phyloP scores from a whole-genome alignment of 192 early-diverging fungal genomes.

The Coemansia sp. region DNA sequence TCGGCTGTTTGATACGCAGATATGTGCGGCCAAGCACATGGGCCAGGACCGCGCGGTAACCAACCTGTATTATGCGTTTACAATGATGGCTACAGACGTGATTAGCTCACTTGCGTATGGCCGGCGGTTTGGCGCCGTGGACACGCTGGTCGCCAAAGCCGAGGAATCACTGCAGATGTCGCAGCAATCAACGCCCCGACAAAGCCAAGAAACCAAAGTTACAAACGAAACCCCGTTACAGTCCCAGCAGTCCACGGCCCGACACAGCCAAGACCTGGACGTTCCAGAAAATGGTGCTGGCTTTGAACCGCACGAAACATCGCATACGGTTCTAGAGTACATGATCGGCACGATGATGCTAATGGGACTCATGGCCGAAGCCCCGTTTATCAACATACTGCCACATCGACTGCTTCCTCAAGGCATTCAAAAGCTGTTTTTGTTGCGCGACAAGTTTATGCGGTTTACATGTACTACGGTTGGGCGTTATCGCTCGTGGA shows the following conservation, averaged over 20 bases:
- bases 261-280: not conserved
- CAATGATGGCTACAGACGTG: conserved; percentile 30
- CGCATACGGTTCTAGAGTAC: conserved; percentile 10
- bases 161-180: not conserved
- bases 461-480: conserved; percentile 5
- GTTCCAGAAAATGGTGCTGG: not conserved
- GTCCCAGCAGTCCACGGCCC: not conserved
- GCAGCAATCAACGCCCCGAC: not conserved
- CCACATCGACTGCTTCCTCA: conserved; percentile 4
- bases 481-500: not conserved
- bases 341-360: conserved; percentile 27
- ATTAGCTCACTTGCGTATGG: conserved; percentile 27
- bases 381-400: conserved; percentile 5
- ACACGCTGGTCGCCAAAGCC: conserved; percentile 9
- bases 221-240: not conserved
- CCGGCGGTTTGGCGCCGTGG: conserved; percentile 11
- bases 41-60: not conserved
- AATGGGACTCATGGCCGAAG: conserved; percentile 24
- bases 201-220: not conserved
- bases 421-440: conserved; percentile 4
- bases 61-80: conserved; percentile 20
- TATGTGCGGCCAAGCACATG: not conserved
- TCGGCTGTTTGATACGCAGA: conserved; percentile 16
- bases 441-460: conserved; percentile 13
- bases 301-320: conserved; percentile 9